Evolutionary conservation across 768 basidiomycete genomes (phyloP), one percentile per base, ranked within the genome.

Genomic region (Xerocomellus amylosporus): DNA sequence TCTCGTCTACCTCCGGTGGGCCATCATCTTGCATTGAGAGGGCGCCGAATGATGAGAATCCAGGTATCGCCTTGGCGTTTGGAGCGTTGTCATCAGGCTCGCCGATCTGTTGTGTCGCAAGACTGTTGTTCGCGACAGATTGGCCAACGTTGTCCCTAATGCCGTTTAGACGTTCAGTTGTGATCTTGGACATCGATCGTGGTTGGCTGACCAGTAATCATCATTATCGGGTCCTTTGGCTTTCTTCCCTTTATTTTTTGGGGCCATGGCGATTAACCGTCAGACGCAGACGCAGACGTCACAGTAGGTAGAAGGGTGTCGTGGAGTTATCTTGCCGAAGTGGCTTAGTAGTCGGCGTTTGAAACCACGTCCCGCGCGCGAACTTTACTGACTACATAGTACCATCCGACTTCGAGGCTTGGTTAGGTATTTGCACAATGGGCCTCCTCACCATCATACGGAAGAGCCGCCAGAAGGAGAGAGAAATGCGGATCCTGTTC

Each of bases 371-470:
- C 8, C 28, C 28, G 28, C 28, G 28, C 4, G 7, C n/a, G n/a
- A n/a, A n/a, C n/a, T n/a, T n/a, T 28, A 7, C 26, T 28, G 26
- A 28, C 7, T 28, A 28, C 28, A 8, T 28, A 28, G 26, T 8
- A 9, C 28, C 1, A 8, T 9, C 28, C 13, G 9, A 37, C 30
- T 15, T 42, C 33, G 24, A 33, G 15, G 17, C 5, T 33, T 43
- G 22, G 49, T 45, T 30, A 7, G 45, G 40, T 26, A 28, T 24
- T 49, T 36, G 42, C 46, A 43, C 52, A 14, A 94, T 96, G 94
- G 97, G 96, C 1, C 82, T 99, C 39, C 84, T 98, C 55, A 97
- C 97, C 7, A 93, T 98, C 70, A 98, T 99, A 60, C 79, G 97
- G 52, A 99, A 99, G 76, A 95, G 94, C 64, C 79, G 94, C 39